These are phyloP conservation scores for Coemansia sp. DNA, from an alignment of 192 early-diverging fungal genomes.

Conservation along the genomic window DNA sequence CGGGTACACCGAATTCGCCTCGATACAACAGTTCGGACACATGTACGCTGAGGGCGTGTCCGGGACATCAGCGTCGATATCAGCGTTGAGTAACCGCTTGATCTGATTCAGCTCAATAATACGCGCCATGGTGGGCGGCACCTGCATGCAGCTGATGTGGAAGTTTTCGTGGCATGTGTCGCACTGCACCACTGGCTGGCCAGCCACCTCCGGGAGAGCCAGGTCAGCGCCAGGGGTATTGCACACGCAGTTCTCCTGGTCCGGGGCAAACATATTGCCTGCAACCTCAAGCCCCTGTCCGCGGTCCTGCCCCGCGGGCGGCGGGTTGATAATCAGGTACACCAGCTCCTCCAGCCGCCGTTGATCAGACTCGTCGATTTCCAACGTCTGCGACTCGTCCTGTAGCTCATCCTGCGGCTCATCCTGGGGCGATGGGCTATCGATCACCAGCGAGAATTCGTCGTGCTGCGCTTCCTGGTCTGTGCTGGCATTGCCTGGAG, in stretches of 20 bases:
- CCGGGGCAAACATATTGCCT: constrained; percentile 17
- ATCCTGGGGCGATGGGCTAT: not conserved
- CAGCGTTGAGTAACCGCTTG: constrained; percentile 22
- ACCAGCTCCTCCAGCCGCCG: constrained; percentile 24
- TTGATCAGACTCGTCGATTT: constrained; percentile 6
- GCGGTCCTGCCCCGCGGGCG: not conserved
- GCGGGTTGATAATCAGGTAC: constrained; percentile 25
- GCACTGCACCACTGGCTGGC: constrained; percentile 60
- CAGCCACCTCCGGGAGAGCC: constrained; percentile 6
- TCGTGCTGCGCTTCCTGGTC: not conserved
- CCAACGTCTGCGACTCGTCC: not conserved
- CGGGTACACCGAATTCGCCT: constrained; percentile 16
- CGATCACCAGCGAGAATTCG: not conserved
- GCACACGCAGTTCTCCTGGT: constrained; percentile 50
- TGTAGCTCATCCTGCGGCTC: constrained; percentile 2
- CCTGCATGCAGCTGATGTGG: constrained; percentile 59
- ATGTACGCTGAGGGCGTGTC: constrained; percentile 19
- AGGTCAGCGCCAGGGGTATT: constrained; percentile 23
- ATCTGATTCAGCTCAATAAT: constrained; percentile 37
- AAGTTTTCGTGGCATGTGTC: constrained; percentile 64
- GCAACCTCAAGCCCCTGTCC: constrained; percentile 30
- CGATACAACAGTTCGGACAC: constrained; percentile 47
- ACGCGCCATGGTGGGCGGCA: constrained; percentile 35
- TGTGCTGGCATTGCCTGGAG: not conserved
- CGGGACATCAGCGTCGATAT: constrained; percentile 27